Percentiles rank a stretch among this genome's conserved stretches.
Conservation (phyloP, 495 filamentous ascomycete genomes). For the Letharia columbiana region DNA sequence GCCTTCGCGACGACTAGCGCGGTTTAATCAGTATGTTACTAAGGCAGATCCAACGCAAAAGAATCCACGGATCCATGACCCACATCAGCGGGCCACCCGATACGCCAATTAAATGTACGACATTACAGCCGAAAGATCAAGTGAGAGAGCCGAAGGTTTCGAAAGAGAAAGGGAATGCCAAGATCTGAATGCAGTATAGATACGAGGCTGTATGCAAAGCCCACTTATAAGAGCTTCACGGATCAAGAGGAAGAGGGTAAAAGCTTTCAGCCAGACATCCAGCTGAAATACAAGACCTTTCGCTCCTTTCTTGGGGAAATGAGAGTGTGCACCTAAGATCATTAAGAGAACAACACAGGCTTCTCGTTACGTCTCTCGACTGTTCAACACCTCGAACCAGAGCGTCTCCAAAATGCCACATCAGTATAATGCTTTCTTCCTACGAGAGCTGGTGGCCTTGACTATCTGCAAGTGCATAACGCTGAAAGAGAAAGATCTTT, state of each 20-base stretch:
- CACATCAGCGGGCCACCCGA: background rate
- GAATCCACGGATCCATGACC: background rate
- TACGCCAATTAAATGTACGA: background rate
- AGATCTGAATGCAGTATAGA: background rate
- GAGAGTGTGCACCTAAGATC: background rate
- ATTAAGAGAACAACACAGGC: background rate
- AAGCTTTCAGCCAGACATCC: background rate
- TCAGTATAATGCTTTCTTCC: background rate
- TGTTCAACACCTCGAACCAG: background rate
- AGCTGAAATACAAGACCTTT: background rate
- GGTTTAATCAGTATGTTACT: background rate
- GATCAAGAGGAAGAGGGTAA: background rate
- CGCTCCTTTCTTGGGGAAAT: background rate
- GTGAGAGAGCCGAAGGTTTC: background rate
- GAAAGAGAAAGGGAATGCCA: background rate
- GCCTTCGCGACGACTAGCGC: background rate
- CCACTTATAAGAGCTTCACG: background rate
- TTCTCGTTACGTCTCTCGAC: background rate
- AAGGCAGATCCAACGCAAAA: background rate
- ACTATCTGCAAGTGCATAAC: background rate
- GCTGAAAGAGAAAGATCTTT: background rate
- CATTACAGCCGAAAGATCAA: background rate
- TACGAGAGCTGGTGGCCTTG: background rate
- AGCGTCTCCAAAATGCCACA: background rate
- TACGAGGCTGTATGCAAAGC: background rate